Conservation (phyloP, 768 basidiomycete genomes). For the Rhizopogon roseolus region DNA sequence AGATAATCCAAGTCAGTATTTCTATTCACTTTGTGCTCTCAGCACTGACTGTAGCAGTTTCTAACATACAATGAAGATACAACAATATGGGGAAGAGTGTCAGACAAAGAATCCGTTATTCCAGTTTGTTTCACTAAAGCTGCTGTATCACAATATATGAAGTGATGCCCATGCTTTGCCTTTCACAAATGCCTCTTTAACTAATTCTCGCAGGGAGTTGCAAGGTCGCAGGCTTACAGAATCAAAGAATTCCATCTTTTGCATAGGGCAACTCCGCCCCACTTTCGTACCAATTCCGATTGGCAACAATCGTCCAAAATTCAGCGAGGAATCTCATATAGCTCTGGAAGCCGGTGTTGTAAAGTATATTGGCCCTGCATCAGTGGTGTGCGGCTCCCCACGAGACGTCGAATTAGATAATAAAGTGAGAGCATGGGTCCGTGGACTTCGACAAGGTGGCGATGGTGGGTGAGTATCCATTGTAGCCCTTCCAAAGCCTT, state of each 20-base stretch:
- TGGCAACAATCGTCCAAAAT: slow-evolving; percentile 26
- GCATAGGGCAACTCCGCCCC: slow-evolving; percentile 45
- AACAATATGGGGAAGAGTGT: slow-evolving; percentile 59
- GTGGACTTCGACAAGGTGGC: slow-evolving; percentile 50
- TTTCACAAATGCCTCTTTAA: not conserved
- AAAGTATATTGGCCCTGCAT: slow-evolving; percentile 35
- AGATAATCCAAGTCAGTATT: slow-evolving; percentile 48
- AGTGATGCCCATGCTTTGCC: slow-evolving; percentile 23
- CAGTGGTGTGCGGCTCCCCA: slow-evolving; percentile 46
- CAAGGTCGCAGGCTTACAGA: slow-evolving; percentile 36
- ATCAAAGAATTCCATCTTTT: slow-evolving; percentile 40
- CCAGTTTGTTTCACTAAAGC: slow-evolving; percentile 51
- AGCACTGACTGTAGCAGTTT: slow-evolving; percentile 37
- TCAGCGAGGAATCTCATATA: slow-evolving; percentile 38
- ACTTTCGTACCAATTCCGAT: slow-evolving; percentile 51
- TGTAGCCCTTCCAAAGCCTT: not conserved
- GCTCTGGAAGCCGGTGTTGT: slow-evolving; percentile 51
- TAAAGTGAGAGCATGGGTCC: slow-evolving; percentile 45
- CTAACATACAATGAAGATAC: slow-evolving; percentile 44
- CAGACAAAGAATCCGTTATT: slow-evolving; percentile 49
- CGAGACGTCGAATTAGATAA: slow-evolving; percentile 36
- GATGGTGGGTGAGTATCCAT: slow-evolving; percentile 52
- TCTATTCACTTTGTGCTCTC: not conserved
- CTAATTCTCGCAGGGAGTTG: slow-evolving; percentile 12
- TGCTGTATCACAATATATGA: slow-evolving; percentile 41